Evolutionary conservation across 352 stramenopile genomes (phyloP).

Genomic region (Globisporangium cederbergense): DNA sequence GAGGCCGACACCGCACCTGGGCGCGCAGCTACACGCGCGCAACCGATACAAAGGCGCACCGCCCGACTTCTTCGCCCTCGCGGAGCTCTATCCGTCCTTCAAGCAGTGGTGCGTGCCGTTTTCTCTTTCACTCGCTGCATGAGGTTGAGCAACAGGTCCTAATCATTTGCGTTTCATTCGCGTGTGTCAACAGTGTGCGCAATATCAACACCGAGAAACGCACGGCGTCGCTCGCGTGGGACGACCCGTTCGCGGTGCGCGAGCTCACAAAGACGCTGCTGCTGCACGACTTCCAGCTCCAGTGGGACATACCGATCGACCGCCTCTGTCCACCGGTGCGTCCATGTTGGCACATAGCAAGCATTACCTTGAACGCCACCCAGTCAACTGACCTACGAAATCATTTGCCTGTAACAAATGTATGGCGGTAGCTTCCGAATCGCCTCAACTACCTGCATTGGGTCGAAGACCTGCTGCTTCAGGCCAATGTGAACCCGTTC

Average conservation of each 20-base stretch:
- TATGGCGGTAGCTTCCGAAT: conserved; percentile 58
- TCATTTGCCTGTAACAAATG: background rate
- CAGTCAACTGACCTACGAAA: background rate
- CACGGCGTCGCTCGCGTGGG: conserved; percentile 61
- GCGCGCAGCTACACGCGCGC: conserved; percentile 56
- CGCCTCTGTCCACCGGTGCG: conserved; percentile 93
- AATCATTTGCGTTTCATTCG: background rate
- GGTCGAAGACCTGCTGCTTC: conserved; percentile 90
- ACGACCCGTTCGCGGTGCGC: conserved; percentile 65
- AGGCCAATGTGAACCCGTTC: conserved; percentile 33
- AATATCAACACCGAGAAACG: conserved; percentile 59
- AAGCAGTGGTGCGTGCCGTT: conserved; percentile 51
- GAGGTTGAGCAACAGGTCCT: background rate
- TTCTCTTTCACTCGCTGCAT: background rate
- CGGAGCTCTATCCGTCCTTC: conserved; percentile 53
- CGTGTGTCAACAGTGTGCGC: conserved; percentile 32
- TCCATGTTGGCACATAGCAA: background rate
- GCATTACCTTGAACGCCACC: background rate
- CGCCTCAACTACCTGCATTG: conserved; percentile 96
- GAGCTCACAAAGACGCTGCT: conserved; percentile 92
- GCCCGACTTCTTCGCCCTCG: conserved; percentile 80
- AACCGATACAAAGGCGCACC: conserved; percentile 70
- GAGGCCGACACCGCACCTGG: conserved; percentile 55
- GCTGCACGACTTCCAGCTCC: conserved; percentile 85
- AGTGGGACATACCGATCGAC: conserved; percentile 90